Evolutionary conservation across 2,329 filamentous ascomycete genomes (phyloP).

Genomic region (Apiospora hydei): DNA sequence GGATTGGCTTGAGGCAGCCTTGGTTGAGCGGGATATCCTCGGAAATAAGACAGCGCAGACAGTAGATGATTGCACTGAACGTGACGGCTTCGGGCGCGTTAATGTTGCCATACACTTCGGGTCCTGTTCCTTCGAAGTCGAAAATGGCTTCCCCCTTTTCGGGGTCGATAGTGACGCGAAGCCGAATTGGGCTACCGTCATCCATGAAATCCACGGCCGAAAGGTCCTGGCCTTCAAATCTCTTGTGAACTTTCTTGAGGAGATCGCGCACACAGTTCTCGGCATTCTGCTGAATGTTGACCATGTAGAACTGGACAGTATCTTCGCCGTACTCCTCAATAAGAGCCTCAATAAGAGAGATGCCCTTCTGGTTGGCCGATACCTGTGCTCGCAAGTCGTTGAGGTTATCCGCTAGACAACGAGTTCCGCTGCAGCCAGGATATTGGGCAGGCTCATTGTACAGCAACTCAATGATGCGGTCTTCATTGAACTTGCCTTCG

Average conservation of each 20-base stretch:
- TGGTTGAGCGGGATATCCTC: slow-evolving; percentile 82
- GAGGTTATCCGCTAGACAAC: slow-evolving; percentile 77
- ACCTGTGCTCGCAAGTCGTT: slow-evolving; percentile 84
- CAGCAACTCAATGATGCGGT: slow-evolving; percentile 72
- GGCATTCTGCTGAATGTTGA: slow-evolving; percentile 76
- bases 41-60: slow-evolving; percentile 74
- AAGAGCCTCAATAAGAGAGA: slow-evolving; percentile 73
- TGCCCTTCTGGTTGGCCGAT: slow-evolving; percentile 80
- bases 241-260: slow-evolving; percentile 70
- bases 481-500: slow-evolving; percentile 77
- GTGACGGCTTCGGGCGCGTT: slow-evolving; percentile 81
- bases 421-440: slow-evolving; percentile 74
- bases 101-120: slow-evolving; percentile 77
- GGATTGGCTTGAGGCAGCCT: slow-evolving; percentile 75
- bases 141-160: slow-evolving; percentile 77
- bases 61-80: slow-evolving; percentile 82
- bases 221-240: slow-evolving; percentile 72
- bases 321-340: slow-evolving; percentile 78
- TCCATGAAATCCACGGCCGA: slow-evolving; percentile 80
- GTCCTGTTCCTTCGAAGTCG: slow-evolving; percentile 77
- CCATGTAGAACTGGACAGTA: slow-evolving; percentile 81
- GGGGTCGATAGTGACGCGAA: slow-evolving; percentile 75
- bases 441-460: slow-evolving; percentile 74
- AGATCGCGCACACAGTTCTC: slow-evolving; percentile 74
- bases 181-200: slow-evolving; percentile 74